Evolutionary conservation across 148 eudicot species (phyloP).

Genomic region (Cornus kousa): DNA sequence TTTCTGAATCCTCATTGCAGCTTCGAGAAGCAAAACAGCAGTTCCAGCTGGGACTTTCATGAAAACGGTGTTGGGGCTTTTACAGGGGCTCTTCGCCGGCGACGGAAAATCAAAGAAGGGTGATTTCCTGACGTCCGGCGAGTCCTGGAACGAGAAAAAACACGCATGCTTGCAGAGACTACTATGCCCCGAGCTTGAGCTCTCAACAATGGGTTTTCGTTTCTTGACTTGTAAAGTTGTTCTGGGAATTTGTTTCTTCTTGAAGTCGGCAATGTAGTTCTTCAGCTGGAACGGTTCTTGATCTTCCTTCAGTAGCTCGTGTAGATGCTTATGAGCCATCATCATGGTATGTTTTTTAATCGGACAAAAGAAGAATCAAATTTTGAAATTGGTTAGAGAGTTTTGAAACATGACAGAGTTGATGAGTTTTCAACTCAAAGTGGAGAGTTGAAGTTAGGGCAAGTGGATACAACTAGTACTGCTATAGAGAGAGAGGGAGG

Average conservation of each 20-base stretch:
- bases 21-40: constrained; percentile 54
- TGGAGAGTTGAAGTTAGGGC: too few relatives aligned
- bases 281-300: constrained; percentile 34
- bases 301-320: constrained; percentile 32
- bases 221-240: constrained; percentile 21
- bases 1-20: constrained; percentile 54
- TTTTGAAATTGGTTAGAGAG: background rate
- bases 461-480: background rate
- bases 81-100: constrained; percentile 9
- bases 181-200: constrained; percentile 14
- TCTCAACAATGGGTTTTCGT: constrained; percentile 25
- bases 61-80: constrained; percentile 15
- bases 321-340: constrained; percentile 25
- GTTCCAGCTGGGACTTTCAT: constrained; percentile 23
- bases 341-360: too few relatives aligned
- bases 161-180: constrained; percentile 48
- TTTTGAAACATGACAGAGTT: constrained; percentile 2
- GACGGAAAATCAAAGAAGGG: constrained; percentile 32
- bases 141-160: constrained; percentile 38
- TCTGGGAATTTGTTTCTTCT: constrained; percentile 3
- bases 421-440: constrained; percentile 23
- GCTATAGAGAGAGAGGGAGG: background rate
- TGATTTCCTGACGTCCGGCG: constrained; percentile 45
- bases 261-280: constrained; percentile 24
- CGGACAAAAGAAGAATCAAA: background rate